Evolutionary conservation across 768 basidiomycete genomes (phyloP).

Genomic region (Naganishia kalamii): DNA sequence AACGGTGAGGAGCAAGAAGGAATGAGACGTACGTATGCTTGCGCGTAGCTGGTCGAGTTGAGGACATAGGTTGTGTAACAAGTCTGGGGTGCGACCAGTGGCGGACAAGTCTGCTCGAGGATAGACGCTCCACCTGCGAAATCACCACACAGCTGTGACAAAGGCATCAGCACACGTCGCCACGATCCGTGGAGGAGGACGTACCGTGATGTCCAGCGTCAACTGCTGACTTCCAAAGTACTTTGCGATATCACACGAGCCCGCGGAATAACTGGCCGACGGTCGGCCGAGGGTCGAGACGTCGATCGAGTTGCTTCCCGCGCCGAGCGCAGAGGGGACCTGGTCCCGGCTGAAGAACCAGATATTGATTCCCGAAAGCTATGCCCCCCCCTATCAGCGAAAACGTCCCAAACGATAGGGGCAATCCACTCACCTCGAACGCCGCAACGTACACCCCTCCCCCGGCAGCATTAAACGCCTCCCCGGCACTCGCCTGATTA

Average conservation of each 20-base stretch:
- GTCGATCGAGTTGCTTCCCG: conserved; percentile 23
- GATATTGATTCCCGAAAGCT: conserved; percentile 48
- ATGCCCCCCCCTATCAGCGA: neutral
- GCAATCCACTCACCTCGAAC: conserved; percentile 60
- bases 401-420: conserved; percentile 51
- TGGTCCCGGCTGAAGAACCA: conserved; percentile 56
- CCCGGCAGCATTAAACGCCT: conserved; percentile 58
- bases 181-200: neutral
- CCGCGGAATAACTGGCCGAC: conserved; percentile 9
- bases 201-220: conserved; percentile 26
- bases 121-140: conserved; percentile 16
- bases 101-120: conserved; percentile 20
- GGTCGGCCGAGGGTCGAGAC: conserved; percentile 22
- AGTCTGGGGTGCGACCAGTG: conserved; percentile 16
- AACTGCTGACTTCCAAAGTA: conserved; percentile 36
- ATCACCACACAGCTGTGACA: conserved; percentile 17
- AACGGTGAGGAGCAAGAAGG: neutral
- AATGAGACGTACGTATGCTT: conserved; percentile 15
- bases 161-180: neutral
- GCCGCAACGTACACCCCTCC: conserved; percentile 75
- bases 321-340: conserved; percentile 23
- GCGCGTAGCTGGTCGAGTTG: conserved; percentile 17
- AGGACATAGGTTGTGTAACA: conserved; percentile 27
- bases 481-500: conserved; percentile 57
- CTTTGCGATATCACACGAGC: conserved; percentile 18